phyloP scores from a whole-genome alignment of 257 asterid genomes.

The Henckelia pumila region DNA sequence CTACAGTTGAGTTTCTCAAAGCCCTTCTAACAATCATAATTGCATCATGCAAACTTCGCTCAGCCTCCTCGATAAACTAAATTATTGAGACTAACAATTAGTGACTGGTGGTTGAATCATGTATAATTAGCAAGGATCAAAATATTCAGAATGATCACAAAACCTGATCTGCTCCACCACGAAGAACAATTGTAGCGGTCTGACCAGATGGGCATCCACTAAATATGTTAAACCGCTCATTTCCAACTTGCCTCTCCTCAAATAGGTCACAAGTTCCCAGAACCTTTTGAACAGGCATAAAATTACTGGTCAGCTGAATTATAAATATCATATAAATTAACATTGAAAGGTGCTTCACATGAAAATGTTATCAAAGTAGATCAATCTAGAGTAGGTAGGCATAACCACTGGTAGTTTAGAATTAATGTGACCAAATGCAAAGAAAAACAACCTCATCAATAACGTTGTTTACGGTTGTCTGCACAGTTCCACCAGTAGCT shows the following conservation, averaged over 20 bases:
- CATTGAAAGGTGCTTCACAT: not conserved
- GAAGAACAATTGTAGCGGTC: slow-evolving; percentile 92
- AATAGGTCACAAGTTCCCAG: slow-evolving; percentile 77
- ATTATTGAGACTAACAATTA: slow-evolving; percentile 30
- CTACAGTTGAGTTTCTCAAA: slow-evolving; percentile 79
- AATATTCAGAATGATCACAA: slow-evolving; percentile 23
- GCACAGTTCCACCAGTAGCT: slow-evolving; percentile 85
- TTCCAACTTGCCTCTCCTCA: slow-evolving; percentile 95
- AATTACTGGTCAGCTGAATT: slow-evolving; percentile 14
- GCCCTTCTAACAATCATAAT: slow-evolving; percentile 87
- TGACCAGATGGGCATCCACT: slow-evolving; percentile 87
- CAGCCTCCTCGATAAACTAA: slow-evolving; percentile 36
- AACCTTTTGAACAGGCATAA: slow-evolving; percentile 43
- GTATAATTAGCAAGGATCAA: not conserved
- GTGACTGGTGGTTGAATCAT: slow-evolving; percentile 18
- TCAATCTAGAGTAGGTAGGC: not conserved
- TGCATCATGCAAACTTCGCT: slow-evolving; percentile 71
- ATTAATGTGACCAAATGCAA: slow-evolving; percentile 13
- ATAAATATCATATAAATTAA: not conserved
- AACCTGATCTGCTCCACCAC: slow-evolving; percentile 99
- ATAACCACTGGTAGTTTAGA: not conserved
- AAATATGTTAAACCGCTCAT: slow-evolving; percentile 89
- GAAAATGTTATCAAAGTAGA: not conserved
- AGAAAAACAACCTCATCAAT: slow-evolving; percentile 65
- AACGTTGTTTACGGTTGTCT: slow-evolving; percentile 83